Conservation (phyloP, 371 early-diverging fungal genomes). For the Chytridiales sp. region DNA sequence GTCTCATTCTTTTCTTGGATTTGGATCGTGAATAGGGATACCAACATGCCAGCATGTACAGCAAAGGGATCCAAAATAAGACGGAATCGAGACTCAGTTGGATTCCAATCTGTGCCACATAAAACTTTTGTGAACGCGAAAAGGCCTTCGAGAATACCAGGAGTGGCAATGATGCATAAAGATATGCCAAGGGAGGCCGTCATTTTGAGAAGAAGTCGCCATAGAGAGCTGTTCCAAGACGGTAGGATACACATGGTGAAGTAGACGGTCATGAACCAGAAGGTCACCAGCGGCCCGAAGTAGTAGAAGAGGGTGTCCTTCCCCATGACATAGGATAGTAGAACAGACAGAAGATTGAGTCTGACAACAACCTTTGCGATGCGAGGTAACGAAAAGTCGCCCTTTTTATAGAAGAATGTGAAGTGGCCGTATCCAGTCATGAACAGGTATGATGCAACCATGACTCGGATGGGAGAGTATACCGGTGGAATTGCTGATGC, state of each 20-base stretch:
- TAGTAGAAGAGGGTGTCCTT: constrained; percentile 71
- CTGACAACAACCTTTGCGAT: constrained; percentile 64
- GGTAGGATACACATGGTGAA: constrained; percentile 59
- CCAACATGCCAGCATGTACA: constrained; percentile 31
- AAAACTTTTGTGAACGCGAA: constrained; percentile 36
- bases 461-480: constrained; percentile 67
- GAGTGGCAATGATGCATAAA: no score
- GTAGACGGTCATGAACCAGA: constrained; percentile 70
- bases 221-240: no score
- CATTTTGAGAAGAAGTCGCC: no score
- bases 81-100: constrained; percentile 31
- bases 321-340: constrained; percentile 64
- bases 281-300: constrained; percentile 70
- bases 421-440: constrained; percentile 82
- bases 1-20: background rate
- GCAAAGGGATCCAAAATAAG: constrained; percentile 27
- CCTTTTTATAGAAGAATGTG: constrained; percentile 66
- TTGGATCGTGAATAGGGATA: background rate
- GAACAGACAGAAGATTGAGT: constrained; percentile 66
- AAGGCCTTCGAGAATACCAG: no score
- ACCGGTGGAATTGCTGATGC: constrained; percentile 63
- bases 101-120: constrained; percentile 24
- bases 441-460: constrained; percentile 75
- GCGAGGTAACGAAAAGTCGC: constrained; percentile 61
- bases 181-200: constrained; percentile 43